phyloP scores from a whole-genome alignment of 768 basidiomycete species.

The Termitomyces sp. region DNA sequence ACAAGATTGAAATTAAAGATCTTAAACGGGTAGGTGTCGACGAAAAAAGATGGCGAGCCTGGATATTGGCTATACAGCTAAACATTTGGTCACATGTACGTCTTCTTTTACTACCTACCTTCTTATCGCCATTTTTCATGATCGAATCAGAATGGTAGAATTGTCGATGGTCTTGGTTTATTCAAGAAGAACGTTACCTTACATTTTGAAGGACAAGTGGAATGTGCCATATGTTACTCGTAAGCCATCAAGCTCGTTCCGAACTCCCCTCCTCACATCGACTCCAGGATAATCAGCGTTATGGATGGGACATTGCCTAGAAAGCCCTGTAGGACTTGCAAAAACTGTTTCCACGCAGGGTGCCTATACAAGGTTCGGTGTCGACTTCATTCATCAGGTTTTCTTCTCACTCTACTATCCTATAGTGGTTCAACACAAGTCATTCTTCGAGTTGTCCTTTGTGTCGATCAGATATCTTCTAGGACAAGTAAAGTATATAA shows the following conservation, averaged over 20 bases:
- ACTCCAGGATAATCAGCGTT: constrained; percentile 77
- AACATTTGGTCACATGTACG: constrained; percentile 81
- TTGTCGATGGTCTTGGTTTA: constrained; percentile 79
- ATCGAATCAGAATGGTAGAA: constrained; percentile 69
- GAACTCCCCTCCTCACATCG: not conserved
- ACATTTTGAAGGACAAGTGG: constrained; percentile 93
- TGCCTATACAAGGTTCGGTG: constrained; percentile 78
- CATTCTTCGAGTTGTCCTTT: constrained; percentile 90
- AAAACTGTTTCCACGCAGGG: constrained; percentile 87
- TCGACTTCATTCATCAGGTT: not conserved
- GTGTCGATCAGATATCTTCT: constrained; percentile 80
- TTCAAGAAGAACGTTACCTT: constrained; percentile 93
- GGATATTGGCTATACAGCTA: constrained; percentile 91
- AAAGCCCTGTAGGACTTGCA: constrained; percentile 92
- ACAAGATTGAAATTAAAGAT: constrained; percentile 83
- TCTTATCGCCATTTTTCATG: not conserved
- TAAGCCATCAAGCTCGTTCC: constrained; percentile 28
- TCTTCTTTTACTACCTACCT: constrained; percentile 4
- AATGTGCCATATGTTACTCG: constrained; percentile 97
- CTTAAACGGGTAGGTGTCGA: constrained; percentile 80
- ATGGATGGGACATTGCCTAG: constrained; percentile 84
- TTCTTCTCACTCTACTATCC: not conserved
- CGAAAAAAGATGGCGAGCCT: constrained; percentile 87
- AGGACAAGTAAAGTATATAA: constrained; percentile 7
- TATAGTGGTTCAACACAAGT: constrained; percentile 83